Base-by-base conservation (phyloP, 306 rosid genomes). In the Lathyrus sativus region DNA sequence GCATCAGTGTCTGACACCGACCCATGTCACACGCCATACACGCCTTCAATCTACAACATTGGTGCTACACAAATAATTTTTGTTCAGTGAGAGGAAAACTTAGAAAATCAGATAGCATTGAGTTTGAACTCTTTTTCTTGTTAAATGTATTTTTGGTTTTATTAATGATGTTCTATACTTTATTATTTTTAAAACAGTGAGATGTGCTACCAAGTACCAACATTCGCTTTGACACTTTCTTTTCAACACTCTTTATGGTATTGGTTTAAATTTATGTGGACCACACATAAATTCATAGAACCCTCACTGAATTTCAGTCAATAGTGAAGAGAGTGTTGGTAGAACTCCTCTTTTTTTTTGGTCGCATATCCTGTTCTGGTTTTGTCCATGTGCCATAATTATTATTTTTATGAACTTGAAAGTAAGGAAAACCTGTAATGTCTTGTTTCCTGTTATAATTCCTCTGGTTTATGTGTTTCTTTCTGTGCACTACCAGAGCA, bases 71-170 rank as follows among this genome's bases (percentile, higher is more conserved):
- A 17, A 2, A 1, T 49, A 8, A 17, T 17, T 54, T 54, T 22
- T 66, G 24, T 74, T 74, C 54, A 14, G 15, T 53, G 8, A 54
- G 62, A 37, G 19, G 17, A 43, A 54, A 33, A 33, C 35, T 42
- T 7, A 31, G 43, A 39, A 39, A 60, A 55, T 37, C 19, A 6
- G 5, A 14, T 46, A 46, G 17, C 76, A 76, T 80, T 71, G 64
- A 19, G 39, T 3, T 1, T 22, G 70, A 53, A 13, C 19, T 41
- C 24, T 13, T 33, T 33, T 9, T 29, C 11, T 57, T 9, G 0
- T 48, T 39, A 14, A 14, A 14, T 64, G 28, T 15, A 11, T 15
- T 46, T 65, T 57, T 50, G 26, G 19, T 49, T 10, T 28, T 28
- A 35, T 50, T 11, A 17, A 45, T 53, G 55, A 22, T 72, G 26